Evolutionary conservation across 306 rosid genomes (phyloP).

Genomic region (Vigna trinervia): DNA sequence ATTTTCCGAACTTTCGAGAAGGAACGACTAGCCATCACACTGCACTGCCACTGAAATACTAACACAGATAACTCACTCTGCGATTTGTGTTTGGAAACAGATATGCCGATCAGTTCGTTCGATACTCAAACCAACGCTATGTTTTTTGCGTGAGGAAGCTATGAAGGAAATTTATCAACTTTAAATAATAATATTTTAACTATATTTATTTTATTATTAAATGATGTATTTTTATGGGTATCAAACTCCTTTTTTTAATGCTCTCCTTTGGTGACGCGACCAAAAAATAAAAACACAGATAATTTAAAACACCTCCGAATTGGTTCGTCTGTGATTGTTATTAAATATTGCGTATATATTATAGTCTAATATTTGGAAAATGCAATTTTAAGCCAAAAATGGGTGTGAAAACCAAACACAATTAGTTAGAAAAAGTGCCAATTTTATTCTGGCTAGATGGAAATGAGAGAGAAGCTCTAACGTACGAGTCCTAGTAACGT

Average conservation of each 20-base stretch:
- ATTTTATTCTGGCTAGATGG: neutral
- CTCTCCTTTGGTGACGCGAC: neutral
- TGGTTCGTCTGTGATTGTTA: too few relatives aligned
- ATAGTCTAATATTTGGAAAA: too few relatives aligned
- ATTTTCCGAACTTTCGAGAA: slow-evolving; percentile 51
- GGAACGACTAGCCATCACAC: slow-evolving; percentile 62
- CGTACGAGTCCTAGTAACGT: neutral
- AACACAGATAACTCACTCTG: neutral
- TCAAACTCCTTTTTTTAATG: neutral
- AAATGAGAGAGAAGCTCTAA: neutral
- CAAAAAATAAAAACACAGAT: neutral
- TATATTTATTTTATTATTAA: too few relatives aligned
- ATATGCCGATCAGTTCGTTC: too few relatives aligned
- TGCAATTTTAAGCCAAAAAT: too few relatives aligned
- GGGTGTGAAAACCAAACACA: too few relatives aligned
- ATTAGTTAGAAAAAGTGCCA: neutral
- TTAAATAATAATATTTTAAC: too few relatives aligned
- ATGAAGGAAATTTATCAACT: too few relatives aligned
- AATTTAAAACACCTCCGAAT: neutral
- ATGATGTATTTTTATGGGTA: too few relatives aligned
- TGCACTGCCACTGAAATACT: neutral
- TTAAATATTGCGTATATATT: too few relatives aligned
- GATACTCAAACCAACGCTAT: neutral
- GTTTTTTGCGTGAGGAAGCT: neutral
- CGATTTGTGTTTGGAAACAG: too few relatives aligned